Evolutionary conservation across 345 rosid species (phyloP).

Genomic region (Pugionium dolabratum): DNA sequence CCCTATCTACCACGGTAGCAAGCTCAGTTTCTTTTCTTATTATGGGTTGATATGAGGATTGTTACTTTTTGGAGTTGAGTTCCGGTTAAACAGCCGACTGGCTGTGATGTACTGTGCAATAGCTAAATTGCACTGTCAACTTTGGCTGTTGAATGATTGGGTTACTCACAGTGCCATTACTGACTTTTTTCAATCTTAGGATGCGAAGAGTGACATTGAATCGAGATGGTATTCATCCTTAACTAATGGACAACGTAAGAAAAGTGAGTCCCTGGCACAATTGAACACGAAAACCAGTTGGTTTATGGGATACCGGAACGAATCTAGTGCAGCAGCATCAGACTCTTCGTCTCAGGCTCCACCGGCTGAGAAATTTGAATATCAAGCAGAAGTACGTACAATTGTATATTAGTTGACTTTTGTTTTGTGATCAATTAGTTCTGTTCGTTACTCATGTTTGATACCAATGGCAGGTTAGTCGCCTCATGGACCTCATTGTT

Average conservation of each 20-base stretch:
- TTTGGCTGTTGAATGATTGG: not conserved
- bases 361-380: constrained; percentile 74
- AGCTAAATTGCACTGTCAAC: not conserved
- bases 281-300: constrained; percentile 42
- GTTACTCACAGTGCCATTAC: not conserved
- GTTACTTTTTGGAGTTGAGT: no score
- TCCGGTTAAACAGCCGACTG: no score
- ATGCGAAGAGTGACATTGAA: constrained; percentile 41
- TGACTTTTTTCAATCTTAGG: constrained; percentile 41
- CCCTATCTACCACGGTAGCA: constrained; percentile 48
- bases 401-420: not conserved
- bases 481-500: constrained; percentile 98
- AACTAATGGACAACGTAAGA: constrained; percentile 40
- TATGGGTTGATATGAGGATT: no score
- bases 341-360: constrained; percentile 58
- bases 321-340: constrained; percentile 70
- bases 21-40: not conserved
- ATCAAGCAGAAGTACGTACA: constrained; percentile 84
- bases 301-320: constrained; percentile 52
- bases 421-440: constrained; percentile 1
- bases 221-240: constrained; percentile 61
- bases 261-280: constrained; percentile 30
- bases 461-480: constrained; percentile 70
- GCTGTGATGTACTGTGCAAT: no score
- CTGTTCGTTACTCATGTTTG: constrained; percentile 8